Percentiles rank a stretch among this genome's conserved stretches.
Conservation (phyloP, 805 yeast species). For the Saccharomycopsis fodiens region DNA sequence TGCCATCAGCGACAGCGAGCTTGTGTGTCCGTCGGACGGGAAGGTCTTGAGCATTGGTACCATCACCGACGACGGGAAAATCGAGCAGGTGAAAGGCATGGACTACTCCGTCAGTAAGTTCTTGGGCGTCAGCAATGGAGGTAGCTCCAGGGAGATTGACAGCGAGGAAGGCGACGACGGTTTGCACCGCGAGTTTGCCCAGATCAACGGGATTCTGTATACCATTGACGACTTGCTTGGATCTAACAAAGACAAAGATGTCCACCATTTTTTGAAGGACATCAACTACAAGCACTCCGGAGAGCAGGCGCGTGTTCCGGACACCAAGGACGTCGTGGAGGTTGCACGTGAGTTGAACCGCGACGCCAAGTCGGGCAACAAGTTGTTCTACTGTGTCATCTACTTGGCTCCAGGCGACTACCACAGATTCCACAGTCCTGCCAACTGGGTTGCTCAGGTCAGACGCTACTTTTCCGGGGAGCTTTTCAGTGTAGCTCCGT, state of each 20-base stretch:
- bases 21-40: constrained; percentile 90
- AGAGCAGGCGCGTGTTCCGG: constrained; percentile 32
- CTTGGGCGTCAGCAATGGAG: constrained; percentile 50
- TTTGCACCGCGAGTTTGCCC: constrained; percentile 69
- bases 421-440: constrained; percentile 94
- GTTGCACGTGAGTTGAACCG: constrained; percentile 7
- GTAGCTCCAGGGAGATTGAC: constrained; percentile 22
- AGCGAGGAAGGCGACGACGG: constrained; percentile 32
- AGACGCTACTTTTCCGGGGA: constrained; percentile 97
- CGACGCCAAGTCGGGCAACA: constrained; percentile 31
- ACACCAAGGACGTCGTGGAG: constrained; percentile 22
- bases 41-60: constrained; percentile 78
- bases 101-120: constrained; percentile 85
- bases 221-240: constrained; percentile 64
- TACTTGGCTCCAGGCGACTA: constrained; percentile 98
- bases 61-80: constrained; percentile 67
- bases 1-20: constrained; percentile 31
- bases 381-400: constrained; percentile 80
- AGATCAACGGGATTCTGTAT: constrained; percentile 64
- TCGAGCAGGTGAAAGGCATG: constrained; percentile 96
- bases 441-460: constrained; percentile 88
- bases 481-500: constrained; percentile 82
- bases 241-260: constrained; percentile 33
- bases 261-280: constrained; percentile 37
- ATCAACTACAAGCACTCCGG: constrained; percentile 57